Percentiles rank a stretch among this genome's conserved stretches.
These are phyloP conservation scores for Pichia deserticola DNA, from an alignment of 805 yeast genomes.

Conservation along the genomic window DNA sequence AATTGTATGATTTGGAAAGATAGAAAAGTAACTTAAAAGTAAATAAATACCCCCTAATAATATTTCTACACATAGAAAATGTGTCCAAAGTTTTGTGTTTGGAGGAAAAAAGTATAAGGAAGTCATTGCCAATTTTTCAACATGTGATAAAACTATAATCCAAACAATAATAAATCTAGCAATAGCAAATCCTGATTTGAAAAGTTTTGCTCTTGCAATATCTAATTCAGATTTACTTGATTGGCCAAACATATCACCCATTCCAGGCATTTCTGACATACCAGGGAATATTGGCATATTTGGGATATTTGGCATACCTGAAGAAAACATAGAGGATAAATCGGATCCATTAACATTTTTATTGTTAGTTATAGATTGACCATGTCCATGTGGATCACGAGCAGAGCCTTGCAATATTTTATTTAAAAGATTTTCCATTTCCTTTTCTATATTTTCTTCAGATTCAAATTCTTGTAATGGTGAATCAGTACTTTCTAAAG, in stretches of 20 bases:
- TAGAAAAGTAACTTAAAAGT: neutral
- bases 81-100: neutral
- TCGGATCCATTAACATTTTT: neutral
- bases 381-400: conserved; percentile 5
- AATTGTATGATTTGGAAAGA: conserved; percentile 8
- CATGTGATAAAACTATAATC: neutral
- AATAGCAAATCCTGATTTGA: conserved; percentile 3
- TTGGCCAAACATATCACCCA: neutral
- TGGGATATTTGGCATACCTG: neutral
- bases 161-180: neutral
- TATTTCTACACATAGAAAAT: conserved; percentile 1
- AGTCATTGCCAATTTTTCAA: neutral
- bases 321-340: conserved; percentile 16
- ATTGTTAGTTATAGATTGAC: neutral
- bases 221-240: neutral
- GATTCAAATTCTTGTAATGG: conserved; percentile 5
- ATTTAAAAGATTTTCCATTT: conserved; percentile 8
- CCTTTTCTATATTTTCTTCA: conserved; percentile 11
- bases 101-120: neutral
- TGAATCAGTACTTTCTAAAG: conserved; percentile 10
- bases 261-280: neutral
- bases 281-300: neutral
- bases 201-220: neutral
- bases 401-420: conserved; percentile 5
- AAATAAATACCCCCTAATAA: neutral